Conservation (phyloP, 1,139 yeast species). For the Pichia sp. region DNA sequence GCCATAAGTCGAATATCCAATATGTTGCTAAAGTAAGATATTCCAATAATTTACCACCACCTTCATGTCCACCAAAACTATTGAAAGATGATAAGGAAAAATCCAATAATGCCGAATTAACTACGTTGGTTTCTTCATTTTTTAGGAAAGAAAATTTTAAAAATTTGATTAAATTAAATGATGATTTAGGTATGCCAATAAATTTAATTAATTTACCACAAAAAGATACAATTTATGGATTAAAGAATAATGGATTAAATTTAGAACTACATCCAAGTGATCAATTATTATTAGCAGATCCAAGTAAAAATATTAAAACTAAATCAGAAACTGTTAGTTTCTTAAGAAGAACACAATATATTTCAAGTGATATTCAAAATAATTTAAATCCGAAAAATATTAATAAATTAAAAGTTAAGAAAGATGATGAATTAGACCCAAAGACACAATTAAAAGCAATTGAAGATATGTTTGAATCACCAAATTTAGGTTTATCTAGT, state of each 20-base stretch:
- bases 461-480: constrained; percentile 69
- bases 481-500: constrained; percentile 37
- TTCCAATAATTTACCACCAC: constrained; percentile 85
- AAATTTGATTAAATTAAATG: constrained; percentile 57
- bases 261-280: constrained; percentile 65
- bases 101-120: constrained; percentile 25
- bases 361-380: constrained; percentile 37
- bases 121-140: constrained; percentile 59
- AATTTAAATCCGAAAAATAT: constrained; percentile 2
- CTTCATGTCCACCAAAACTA: constrained; percentile 86
- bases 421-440: constrained; percentile 45
- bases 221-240: constrained; percentile 41
- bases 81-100: constrained; percentile 47
- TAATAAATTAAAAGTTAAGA: constrained; percentile 15
- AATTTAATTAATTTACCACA: constrained; percentile 67
- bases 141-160: constrained; percentile 72
- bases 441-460: constrained; percentile 60
- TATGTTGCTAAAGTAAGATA: constrained; percentile 75
- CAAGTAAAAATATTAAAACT: constrained; percentile 43
- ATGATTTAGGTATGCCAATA: constrained; percentile 76
- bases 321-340: constrained; percentile 60
- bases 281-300: constrained; percentile 71
- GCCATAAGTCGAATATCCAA: constrained; percentile 14
- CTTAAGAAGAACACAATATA: constrained; percentile 90
- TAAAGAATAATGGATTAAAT: constrained; percentile 17